phyloP scores from a whole-genome alignment of 805 yeast species.

The Suhomyces sp. region DNA sequence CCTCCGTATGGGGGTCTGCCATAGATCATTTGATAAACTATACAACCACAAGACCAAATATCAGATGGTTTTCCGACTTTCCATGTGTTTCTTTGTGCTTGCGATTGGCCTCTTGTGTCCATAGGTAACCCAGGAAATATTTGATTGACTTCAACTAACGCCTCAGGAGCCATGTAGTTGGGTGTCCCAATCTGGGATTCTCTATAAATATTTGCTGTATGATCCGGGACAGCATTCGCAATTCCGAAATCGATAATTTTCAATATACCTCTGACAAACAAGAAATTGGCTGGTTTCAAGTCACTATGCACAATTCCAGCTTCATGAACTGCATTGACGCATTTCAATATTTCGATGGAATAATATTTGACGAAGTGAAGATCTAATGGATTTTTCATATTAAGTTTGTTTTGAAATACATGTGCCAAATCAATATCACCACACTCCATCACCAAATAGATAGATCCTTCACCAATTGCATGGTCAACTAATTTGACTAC shows the following conservation, averaged over 20 bases:
- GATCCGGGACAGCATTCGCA: conserved; percentile 91
- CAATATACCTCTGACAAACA: conserved; percentile 77
- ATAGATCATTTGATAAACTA: conserved; percentile 91
- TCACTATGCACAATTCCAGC: conserved; percentile 86
- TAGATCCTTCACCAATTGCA: conserved; percentile 60
- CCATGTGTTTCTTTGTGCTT: conserved; percentile 41
- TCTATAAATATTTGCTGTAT: conserved; percentile 85
- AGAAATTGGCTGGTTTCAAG: conserved; percentile 64
- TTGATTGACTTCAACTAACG: conserved; percentile 62
- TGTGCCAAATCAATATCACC: conserved; percentile 90
- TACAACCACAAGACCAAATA: conserved; percentile 98
- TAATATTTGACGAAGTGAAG: conserved; percentile 77
- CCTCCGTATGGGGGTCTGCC: conserved; percentile 89
- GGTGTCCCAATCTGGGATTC: conserved; percentile 95
- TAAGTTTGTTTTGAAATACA: conserved; percentile 60
- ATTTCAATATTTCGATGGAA: conserved; percentile 71
- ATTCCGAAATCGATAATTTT: conserved; percentile 95
- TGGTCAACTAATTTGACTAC: conserved; percentile 80
- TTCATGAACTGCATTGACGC: conserved; percentile 85
- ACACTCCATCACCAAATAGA: conserved; percentile 86
- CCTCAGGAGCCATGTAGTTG: conserved; percentile 97
- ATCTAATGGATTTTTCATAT: conserved; percentile 45
- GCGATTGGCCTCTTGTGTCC: conserved; percentile 3
- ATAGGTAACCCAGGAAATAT: conserved; percentile 23
- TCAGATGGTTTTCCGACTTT: conserved; percentile 94